These are phyloP conservation scores for Irpex sp. DNA, from an alignment of 1,284 basidiomycete species.

Conservation along the genomic window DNA sequence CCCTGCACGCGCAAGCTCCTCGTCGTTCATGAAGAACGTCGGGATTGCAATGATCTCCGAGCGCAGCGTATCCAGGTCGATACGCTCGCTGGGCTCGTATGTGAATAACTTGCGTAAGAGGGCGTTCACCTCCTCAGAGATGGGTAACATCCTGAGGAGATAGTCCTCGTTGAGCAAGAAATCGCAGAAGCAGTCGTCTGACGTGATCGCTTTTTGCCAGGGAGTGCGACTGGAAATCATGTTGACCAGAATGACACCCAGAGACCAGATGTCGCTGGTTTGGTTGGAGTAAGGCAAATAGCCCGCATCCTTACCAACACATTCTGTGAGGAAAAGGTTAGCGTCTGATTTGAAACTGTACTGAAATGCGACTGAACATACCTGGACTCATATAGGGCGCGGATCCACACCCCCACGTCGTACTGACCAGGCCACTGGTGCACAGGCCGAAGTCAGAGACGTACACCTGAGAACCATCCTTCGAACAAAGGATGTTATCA, in stretches of 20 bases:
- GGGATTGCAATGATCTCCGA: slow-evolving; percentile 53
- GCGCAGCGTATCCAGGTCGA: slow-evolving; percentile 62
- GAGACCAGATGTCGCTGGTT: slow-evolving; percentile 88
- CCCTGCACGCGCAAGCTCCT: slow-evolving; percentile 36
- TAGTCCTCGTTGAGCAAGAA: slow-evolving; percentile 51
- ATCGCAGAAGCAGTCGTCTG: slow-evolving; percentile 68
- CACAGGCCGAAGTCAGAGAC: slow-evolving; percentile 72
- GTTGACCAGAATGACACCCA: slow-evolving; percentile 55
- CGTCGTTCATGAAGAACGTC: slow-evolving; percentile 65
- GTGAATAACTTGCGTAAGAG: slow-evolving; percentile 62
- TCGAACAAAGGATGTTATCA: slow-evolving; percentile 66
- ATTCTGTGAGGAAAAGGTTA: slow-evolving; percentile 20
- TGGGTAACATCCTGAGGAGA: slow-evolving; percentile 69
- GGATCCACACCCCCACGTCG: slow-evolving; percentile 46
- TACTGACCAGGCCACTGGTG: slow-evolving; percentile 43
- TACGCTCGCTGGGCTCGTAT: slow-evolving; percentile 48
- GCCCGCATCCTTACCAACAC: slow-evolving; percentile 20
- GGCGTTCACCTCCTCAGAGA: slow-evolving; percentile 55
- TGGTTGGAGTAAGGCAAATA: slow-evolving; percentile 58
- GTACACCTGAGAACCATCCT: slow-evolving; percentile 44
- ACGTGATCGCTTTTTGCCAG: slow-evolving; percentile 74
- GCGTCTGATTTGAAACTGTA: background rate
- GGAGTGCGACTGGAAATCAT: slow-evolving; percentile 85
- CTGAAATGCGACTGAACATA: slow-evolving; percentile 19
- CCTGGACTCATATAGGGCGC: slow-evolving; percentile 64